Conservation (phyloP, 1,284 basidiomycete genomes). For the Ustilago crameri region DNA sequence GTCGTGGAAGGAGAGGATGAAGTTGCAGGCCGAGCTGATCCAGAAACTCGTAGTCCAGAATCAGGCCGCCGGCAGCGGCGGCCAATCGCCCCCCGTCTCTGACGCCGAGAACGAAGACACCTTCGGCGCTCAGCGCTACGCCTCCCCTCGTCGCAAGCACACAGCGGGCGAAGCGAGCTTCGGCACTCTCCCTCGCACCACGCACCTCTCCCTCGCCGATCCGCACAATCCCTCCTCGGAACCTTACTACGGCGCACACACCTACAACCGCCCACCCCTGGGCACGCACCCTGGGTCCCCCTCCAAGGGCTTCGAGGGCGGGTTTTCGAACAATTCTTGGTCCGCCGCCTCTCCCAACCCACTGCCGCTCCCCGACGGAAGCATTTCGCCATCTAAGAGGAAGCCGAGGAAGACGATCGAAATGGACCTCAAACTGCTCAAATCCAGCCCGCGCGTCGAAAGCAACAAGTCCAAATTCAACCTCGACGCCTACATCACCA, state of each 20-base stretch:
- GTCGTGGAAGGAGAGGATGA: slow-evolving; percentile 54
- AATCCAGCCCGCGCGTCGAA: slow-evolving; percentile 43
- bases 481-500: background rate
- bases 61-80: background rate
- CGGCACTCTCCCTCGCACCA: slow-evolving; percentile 23
- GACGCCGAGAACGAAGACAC: slow-evolving; percentile 21
- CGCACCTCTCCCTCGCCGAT: slow-evolving; percentile 25
- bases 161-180: background rate
- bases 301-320: slow-evolving; percentile 26
- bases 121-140: background rate
- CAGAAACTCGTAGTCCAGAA: slow-evolving; percentile 36
- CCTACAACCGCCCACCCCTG: slow-evolving; percentile 50
- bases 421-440: slow-evolving; percentile 50
- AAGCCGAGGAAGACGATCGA: slow-evolving; percentile 58
- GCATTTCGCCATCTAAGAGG: slow-evolving; percentile 16
- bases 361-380: slow-evolving; percentile 22
- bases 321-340: slow-evolving; percentile 10
- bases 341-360: slow-evolving; percentile 33
- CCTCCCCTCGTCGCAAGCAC: slow-evolving; percentile 3
- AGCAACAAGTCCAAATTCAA: slow-evolving; percentile 21
- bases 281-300: slow-evolving; percentile 9
- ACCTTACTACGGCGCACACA: slow-evolving; percentile 59
- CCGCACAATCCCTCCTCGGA: background rate
- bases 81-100: slow-evolving; percentile 15
- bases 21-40: slow-evolving; percentile 58